Base-by-base conservation (phyloP, 805 yeast species). In the Candida piceae region DNA sequence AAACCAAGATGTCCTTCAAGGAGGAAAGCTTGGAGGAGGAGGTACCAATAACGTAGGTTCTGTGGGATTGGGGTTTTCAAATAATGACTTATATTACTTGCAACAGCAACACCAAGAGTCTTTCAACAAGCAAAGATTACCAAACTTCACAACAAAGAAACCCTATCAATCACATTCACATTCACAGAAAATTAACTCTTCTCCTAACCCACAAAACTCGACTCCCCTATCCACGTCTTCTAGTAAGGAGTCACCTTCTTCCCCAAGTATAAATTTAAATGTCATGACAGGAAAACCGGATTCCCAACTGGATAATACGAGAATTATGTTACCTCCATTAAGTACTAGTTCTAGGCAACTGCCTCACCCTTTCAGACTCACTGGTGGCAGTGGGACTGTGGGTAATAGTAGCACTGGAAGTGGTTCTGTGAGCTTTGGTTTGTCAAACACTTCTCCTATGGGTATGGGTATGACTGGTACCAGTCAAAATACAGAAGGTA, bases 251-350 rank as follows among this genome's bases (percentile, higher is more conserved):
- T 15, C 19, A 13, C n/a, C n/a, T 12, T 24, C 26, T 7, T 13
- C 26, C 12, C 12, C 26, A 7, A 9, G 13, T 24, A 7, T 12
- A 24, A 9, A 10, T 24, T 5, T 12, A 10, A 24, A 24, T 24
- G 12, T 24, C 6, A 6, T 24, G 7, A 13, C 17, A 10, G 17
- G 17, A 16, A 28, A 27, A 35, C 29, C 19, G 35, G 18, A 23
- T 9, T 6, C 13, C 12, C 26, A 17, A 12, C 37, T 37, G 34
- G 45, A 40, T 12, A 46, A 40, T 11, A 35, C 18, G 19, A 36
- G 47, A 19, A 41, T 49, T 12, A 29, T 46, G 36, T 40, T 49
- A 11, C 53, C 53, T n/a, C 53, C 53, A 4, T 30, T 49, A 25
- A 40, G 46, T 20, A 40, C 33, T 11, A 43, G 31, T 26, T 36